A percentile compares a stretch with the other conserved stretches of the same genome.
phyloP scores from a whole-genome alignment of 2,329 filamentous ascomycete genomes.

The Fusarium vanettenii region DNA sequence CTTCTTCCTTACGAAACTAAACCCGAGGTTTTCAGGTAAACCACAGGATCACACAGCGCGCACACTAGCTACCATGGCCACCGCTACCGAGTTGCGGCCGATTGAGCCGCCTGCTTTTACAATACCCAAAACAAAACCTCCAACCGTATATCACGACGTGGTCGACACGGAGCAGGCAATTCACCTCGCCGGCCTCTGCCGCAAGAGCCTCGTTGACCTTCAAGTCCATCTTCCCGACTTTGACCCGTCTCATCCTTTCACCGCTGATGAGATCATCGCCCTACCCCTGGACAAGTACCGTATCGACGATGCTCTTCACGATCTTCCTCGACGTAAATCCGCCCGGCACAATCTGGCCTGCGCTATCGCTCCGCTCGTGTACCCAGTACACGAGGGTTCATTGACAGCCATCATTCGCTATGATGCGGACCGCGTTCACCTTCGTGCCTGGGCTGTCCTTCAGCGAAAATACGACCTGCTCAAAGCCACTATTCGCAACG shows the following conservation, averaged over 20 bases:
- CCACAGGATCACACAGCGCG: background rate
- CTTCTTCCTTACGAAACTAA: background rate
- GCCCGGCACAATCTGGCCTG: slow-evolving; percentile 45
- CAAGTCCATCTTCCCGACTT: slow-evolving; percentile 42
- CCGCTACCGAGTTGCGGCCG: slow-evolving; percentile 47
- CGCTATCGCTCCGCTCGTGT: slow-evolving; percentile 47
- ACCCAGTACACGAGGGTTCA: slow-evolving; percentile 49
- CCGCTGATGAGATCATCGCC: slow-evolving; percentile 50
- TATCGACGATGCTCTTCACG: slow-evolving; percentile 46
- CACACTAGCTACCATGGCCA: slow-evolving; percentile 42
- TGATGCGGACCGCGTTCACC: slow-evolving; percentile 50
- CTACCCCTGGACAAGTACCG: slow-evolving; percentile 47
- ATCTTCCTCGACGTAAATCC: slow-evolving; percentile 51
- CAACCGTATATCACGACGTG: slow-evolving; percentile 6
- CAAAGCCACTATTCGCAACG: slow-evolving; percentile 47
- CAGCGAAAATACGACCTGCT: slow-evolving; percentile 52
- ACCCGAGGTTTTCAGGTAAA: background rate
- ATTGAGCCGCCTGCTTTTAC: slow-evolving; percentile 33
- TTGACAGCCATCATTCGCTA: slow-evolving; percentile 53
- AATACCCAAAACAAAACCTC: background rate
- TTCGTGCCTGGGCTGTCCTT: slow-evolving; percentile 51
- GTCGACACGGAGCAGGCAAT: slow-evolving; percentile 43
- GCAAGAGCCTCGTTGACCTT: slow-evolving; percentile 44
- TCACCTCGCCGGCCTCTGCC: slow-evolving; percentile 45
- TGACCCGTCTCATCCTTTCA: slow-evolving; percentile 45